Percentiles rank a stretch among this genome's conserved stretches.
Evolutionary conservation across 176 grass and related monocot genomes (phyloP).

Genomic region (Oryza punctata): DNA sequence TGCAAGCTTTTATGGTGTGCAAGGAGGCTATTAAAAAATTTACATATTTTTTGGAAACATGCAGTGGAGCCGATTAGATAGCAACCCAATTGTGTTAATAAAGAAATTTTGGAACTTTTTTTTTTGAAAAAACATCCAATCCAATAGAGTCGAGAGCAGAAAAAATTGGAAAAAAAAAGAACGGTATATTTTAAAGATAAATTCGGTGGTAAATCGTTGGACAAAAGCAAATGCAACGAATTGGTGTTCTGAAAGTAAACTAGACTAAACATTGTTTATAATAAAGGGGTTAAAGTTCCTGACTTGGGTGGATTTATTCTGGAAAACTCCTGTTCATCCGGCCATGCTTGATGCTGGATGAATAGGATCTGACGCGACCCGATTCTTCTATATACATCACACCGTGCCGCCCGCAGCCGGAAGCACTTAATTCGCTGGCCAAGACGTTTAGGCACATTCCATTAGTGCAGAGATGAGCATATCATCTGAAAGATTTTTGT

Average conservation of each 20-base stretch:
- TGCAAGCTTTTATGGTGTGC: no score
- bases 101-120: not conserved
- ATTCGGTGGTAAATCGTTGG: not conserved
- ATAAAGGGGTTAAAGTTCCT: not conserved
- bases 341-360: slow-evolving; percentile 5
- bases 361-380: slow-evolving; percentile 33
- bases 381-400: slow-evolving; percentile 1
- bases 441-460: not conserved
- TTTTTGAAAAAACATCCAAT: not conserved
- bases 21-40: no score
- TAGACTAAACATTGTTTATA: not conserved
- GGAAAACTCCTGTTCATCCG: not conserved
- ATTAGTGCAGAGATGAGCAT: not conserved
- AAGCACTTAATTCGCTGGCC: not conserved
- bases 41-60: no score
- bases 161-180: no score
- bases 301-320: not conserved
- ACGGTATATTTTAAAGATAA: not conserved
- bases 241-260: not conserved
- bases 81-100: no score
- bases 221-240: not conserved
- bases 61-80: no score
- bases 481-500: not conserved
- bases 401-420: not conserved
- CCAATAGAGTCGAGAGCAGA: no score